These are phyloP conservation scores for Arthrobotrys musiformis DNA, from an alignment of 2,329 filamentous ascomycete species.

Conservation along the genomic window DNA sequence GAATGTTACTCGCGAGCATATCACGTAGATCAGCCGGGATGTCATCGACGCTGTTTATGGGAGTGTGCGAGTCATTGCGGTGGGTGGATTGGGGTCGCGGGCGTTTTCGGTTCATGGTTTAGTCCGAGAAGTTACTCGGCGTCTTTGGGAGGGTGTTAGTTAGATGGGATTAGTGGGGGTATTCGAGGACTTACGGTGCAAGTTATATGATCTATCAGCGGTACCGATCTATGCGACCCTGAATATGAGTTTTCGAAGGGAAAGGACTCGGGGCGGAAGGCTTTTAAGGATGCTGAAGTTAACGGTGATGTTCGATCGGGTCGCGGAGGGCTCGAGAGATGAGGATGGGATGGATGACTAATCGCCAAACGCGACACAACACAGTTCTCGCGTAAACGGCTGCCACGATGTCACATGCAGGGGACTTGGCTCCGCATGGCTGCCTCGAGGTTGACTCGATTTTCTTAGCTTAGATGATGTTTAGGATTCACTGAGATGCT, in stretches of 20 bases:
- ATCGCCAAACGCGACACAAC: slow-evolving; percentile 15
- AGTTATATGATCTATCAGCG: background rate
- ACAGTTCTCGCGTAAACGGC: background rate
- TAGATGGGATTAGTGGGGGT: background rate
- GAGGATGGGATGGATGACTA: slow-evolving; percentile 11
- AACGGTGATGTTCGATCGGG: too few relatives aligned
- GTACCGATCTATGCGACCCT: background rate
- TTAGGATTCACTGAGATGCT: too few relatives aligned
- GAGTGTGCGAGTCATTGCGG: too few relatives aligned
- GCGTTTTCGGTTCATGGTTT: slow-evolving; percentile 9
- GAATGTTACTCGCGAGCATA: slow-evolving; percentile 10
- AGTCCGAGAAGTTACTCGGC: background rate
- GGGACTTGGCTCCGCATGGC: too few relatives aligned
- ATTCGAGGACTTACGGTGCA: too few relatives aligned
- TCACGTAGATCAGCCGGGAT: slow-evolving; percentile 3
- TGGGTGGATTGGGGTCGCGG: background rate
- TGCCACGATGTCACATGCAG: slow-evolving; percentile 18
- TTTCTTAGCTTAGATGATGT: background rate
- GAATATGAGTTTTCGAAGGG: background rate
- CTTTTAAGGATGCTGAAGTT: too few relatives aligned
- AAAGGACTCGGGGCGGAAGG: background rate
- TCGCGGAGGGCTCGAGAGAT: background rate
- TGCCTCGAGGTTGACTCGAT: too few relatives aligned
- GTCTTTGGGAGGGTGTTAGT: too few relatives aligned
- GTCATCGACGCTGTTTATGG: slow-evolving; percentile 1